These are phyloP conservation scores for Canna indica DNA, from an alignment of 176 grass and related monocot genomes.

Conservation along the genomic window DNA sequence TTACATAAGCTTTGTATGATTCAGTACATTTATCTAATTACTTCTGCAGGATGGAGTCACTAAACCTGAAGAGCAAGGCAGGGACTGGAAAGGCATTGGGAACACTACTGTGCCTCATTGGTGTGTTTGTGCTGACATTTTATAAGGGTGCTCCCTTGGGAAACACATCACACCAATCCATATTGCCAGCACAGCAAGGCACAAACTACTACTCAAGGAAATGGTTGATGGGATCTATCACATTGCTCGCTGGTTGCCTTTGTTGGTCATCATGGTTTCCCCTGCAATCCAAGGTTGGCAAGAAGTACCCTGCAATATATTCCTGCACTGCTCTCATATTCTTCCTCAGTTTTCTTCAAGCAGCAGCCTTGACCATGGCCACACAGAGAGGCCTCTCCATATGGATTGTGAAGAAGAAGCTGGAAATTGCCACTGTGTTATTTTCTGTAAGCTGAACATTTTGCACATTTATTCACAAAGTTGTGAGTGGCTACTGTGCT, in stretches of 20 bases:
- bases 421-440: conserved; percentile 45
- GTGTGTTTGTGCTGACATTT: conserved; percentile 46
- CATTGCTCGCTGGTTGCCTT: conserved; percentile 36
- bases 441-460: conserved; percentile 35
- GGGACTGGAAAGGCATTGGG: conserved; percentile 51
- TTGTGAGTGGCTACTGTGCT: too few relatives aligned
- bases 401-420: conserved; percentile 33
- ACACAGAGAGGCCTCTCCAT: conserved; percentile 33
- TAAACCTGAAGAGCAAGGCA: conserved; percentile 34
- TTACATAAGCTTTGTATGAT: too few relatives aligned
- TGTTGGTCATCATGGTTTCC: conserved; percentile 61
- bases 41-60: conserved; percentile 37
- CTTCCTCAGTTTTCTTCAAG: conserved; percentile 54
- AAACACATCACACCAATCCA: not conserved
- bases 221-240: conserved; percentile 45
- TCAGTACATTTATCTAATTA: not conserved
- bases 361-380: conserved; percentile 30
- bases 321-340: conserved; percentile 43
- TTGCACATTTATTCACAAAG: not conserved
- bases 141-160: conserved; percentile 47
- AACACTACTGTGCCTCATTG: conserved; percentile 34
- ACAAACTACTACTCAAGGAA: conserved; percentile 4
- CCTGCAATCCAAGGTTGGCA: conserved; percentile 46
- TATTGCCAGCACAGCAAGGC: not conserved
- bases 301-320: conserved; percentile 54